Base-by-base conservation (phyloP, 2,329 filamentous ascomycete genomes). In the Monilinia fructigena region DNA sequence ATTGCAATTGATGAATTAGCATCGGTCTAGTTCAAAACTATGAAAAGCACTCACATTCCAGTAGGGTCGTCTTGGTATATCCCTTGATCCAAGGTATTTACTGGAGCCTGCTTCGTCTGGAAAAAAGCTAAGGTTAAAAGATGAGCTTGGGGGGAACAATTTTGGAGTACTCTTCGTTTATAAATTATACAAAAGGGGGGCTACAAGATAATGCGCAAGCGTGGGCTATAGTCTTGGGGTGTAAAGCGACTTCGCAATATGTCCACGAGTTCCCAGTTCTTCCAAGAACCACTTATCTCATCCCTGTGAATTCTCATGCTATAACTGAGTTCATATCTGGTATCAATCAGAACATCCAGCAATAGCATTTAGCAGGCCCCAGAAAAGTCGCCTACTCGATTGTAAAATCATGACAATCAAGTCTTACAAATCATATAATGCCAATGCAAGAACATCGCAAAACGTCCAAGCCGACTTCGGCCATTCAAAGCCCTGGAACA, bases 401-500 rank as follows among this genome's bases (percentile, higher is more conserved):
- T 18, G 3, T 18, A n/a, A 23, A 12, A 23, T 23, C 4, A 35
- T 50, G 4, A 18, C 6, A 18, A 50, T 26, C 14, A 40, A 55
- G 35, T 38, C 45, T 12, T 50, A 48, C 42, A 38, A 6, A 50
- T 48, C 23, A 55, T 40, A 55, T 40, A 50, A 38, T 2, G 1
- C 7, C 28, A 50, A 60, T 60, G 56, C 56, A 50, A 38, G 28
- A 18, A 5, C 12, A 50, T 16, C 56, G 45, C 20, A 50, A 48
- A 60, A 50, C 3, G 20, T 23, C 12, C 45, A n/a, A 48, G 20
- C 56, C 56, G 45, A 60, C 42, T 31, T 60, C 45, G 45, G 56
- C 12, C 45, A 35, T 48, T 50, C 56, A 28, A 60, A 7, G 56
- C 56, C 28, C 56, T 48, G 42, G 56, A 18, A 28, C 56, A 38